phyloP scores from a whole-genome alignment of 768 basidiomycete species.

The Nidula microcarpa region DNA sequence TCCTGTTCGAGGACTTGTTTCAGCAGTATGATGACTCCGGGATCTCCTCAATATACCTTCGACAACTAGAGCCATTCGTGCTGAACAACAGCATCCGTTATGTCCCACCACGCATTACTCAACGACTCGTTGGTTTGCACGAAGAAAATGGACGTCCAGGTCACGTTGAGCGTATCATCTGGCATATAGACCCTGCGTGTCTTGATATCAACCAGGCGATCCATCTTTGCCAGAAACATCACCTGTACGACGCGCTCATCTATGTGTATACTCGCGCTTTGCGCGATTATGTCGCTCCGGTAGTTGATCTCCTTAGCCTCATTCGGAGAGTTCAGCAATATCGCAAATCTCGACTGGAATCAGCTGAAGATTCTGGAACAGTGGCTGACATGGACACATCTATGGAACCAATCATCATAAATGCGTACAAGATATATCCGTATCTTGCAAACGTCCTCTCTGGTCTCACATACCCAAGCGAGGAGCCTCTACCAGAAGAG shows the following conservation, averaged over 20 bases:
- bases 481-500: slow-evolving; percentile 59
- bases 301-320: slow-evolving; percentile 79
- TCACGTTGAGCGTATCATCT: slow-evolving; percentile 84
- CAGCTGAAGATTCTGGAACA: slow-evolving; percentile 20
- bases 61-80: slow-evolving; percentile 78
- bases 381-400: slow-evolving; percentile 23
- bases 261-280: slow-evolving; percentile 91
- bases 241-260: slow-evolving; percentile 89
- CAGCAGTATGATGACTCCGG: slow-evolving; percentile 83
- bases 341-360: slow-evolving; percentile 34
- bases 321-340: slow-evolving; percentile 65
- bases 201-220: slow-evolving; percentile 95
- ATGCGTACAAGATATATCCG: slow-evolving; percentile 90
- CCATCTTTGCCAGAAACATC: slow-evolving; percentile 74
- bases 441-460: slow-evolving; percentile 80
- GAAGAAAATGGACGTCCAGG: slow-evolving; percentile 69
- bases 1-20: slow-evolving; percentile 91
- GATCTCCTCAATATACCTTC: slow-evolving; percentile 81
- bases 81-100: slow-evolving; percentile 67
- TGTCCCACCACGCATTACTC: slow-evolving; percentile 86
- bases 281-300: slow-evolving; percentile 83
- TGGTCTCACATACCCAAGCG: slow-evolving; percentile 85
- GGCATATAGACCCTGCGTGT: slow-evolving; percentile 90
- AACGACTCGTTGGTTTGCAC: slow-evolving; percentile 77
- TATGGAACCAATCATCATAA: slow-evolving; percentile 57